phyloP scores from a whole-genome alignment of 1,284 basidiomycete genomes.

The Fomitopsis schrenkii region DNA sequence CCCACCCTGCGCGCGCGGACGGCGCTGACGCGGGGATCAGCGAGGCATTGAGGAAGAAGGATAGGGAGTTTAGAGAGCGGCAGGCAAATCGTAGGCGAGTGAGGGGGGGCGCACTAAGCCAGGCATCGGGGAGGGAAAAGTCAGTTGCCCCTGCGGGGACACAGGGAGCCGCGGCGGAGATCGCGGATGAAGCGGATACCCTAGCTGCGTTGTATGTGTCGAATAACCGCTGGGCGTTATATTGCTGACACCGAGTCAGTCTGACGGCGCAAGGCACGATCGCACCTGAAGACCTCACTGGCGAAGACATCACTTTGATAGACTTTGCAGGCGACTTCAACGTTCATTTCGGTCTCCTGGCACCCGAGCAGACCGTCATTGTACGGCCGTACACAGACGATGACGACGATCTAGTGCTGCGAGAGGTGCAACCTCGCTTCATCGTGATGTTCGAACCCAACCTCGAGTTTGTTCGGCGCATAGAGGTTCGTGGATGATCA shows the following conservation, averaged over 20 bases:
- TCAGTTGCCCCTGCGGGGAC: not conserved
- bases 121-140: slow-evolving; percentile 17
- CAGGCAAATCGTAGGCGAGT: slow-evolving; percentile 53
- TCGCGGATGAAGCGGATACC: slow-evolving; percentile 17
- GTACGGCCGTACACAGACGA: slow-evolving; percentile 91
- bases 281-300: slow-evolving; percentile 19
- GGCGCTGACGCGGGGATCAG: slow-evolving; percentile 36
- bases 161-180: slow-evolving; percentile 5
- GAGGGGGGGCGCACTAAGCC: slow-evolving; percentile 58
- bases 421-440: slow-evolving; percentile 88
- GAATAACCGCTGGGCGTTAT: slow-evolving; percentile 16
- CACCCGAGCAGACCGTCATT: slow-evolving; percentile 79
- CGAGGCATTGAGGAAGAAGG: slow-evolving; percentile 75
- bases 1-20: slow-evolving; percentile 13
- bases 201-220: slow-evolving; percentile 19
- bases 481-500: slow-evolving; percentile 72
- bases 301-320: slow-evolving; percentile 54
- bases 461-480: slow-evolving; percentile 86
- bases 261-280: slow-evolving; percentile 13
- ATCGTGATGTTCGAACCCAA: slow-evolving; percentile 96
- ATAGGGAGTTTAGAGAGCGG: slow-evolving; percentile 53
- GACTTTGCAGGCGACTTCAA: slow-evolving; percentile 74
- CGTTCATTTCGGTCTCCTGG: slow-evolving; percentile 77
- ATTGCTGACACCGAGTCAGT: slow-evolving; percentile 5
- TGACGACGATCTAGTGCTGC: slow-evolving; percentile 85